A percentile compares a stretch with the other conserved stretches of the same genome.
These are phyloP conservation scores for Capsicum baccatum DNA, from an alignment of 257 asterid species.

Conservation along the genomic window DNA sequence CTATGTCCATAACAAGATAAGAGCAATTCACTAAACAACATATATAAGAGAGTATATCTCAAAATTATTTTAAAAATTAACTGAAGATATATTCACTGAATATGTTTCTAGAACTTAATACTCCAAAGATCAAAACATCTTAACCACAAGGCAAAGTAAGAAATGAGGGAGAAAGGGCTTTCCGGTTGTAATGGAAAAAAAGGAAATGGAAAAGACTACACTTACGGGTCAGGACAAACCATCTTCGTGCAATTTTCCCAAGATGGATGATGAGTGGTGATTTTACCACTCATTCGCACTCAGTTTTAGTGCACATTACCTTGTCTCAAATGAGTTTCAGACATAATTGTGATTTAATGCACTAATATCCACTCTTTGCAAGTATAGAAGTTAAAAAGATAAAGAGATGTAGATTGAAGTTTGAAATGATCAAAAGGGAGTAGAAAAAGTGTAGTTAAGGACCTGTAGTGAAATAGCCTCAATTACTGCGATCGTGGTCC, in stretches of 20 bases:
- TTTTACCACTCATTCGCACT: not conserved
- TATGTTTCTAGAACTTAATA: not conserved
- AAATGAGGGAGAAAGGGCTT: not conserved
- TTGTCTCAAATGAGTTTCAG: too few species aligned
- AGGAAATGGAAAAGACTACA: constrained; percentile 17
- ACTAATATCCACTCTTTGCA: too few species aligned
- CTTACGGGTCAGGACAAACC: constrained; percentile 92
- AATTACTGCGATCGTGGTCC: too few species aligned
- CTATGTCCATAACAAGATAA: not conserved
- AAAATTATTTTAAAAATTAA: not conserved
- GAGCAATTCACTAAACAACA: not conserved
- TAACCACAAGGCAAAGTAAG: not conserved
- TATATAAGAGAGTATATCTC: not conserved
- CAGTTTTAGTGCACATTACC: too few species aligned
- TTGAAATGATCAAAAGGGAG: too few species aligned
- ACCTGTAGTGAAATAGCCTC: too few species aligned
- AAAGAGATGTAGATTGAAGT: too few species aligned
- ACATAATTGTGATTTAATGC: too few species aligned
- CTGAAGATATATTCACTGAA: not conserved
- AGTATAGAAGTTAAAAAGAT: too few species aligned
- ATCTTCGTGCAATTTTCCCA: constrained; percentile 56
- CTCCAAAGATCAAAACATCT: not conserved
- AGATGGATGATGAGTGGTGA: constrained; percentile 28
- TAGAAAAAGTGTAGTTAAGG: too few species aligned
- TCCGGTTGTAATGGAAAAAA: not conserved